Evolutionary conservation across 768 basidiomycete genomes (phyloP), one percentile per base, ranked within the genome.

Genomic region (Pisolithus tinctorius): DNA sequence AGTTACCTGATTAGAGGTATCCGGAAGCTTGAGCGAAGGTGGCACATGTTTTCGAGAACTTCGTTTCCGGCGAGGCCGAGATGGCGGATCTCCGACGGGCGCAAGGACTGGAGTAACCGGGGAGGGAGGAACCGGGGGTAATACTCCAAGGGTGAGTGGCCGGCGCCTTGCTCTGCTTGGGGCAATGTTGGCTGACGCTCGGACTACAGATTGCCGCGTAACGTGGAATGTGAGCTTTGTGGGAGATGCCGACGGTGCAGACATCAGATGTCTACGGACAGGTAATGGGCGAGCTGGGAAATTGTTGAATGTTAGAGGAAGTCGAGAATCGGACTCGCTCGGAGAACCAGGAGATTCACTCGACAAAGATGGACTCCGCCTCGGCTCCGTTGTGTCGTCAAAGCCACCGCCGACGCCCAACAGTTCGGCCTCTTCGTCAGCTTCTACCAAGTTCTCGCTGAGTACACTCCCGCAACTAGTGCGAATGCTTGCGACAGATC

Each of bases 371-470:
- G 66, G 68, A 43, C 69, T 68, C 44, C 69, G 63, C 38, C 66
- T 66, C 23, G 61, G 60, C 49, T 68, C 64, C 31, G 69, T 69
- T 16, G 59, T 51, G 30, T 63, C 68, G 39, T 76, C 74, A 50
- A 88, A 88, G 34, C 81, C 78, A 49, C 83, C 81, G 48, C 85
- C 82, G 16, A 85, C 64, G 42, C 84, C 84, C 39, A 89, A 74
- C 1, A 89, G 69, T 52, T 82, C 84, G 45, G 79, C 69, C 62
- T 91, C 87, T 63, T 91, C 88, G 20, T 89, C 87, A 55, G 86
- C 86, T 60, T 90, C 89, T 9, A 91, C 80, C 8, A 90, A 78
- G 48, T 91, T 76, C 63, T 91, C 88, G 61, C 87, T 90, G 40
- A 88, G 64, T 39, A 86, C 69, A 63, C 88, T 91, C 58, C 78